Percentiles rank a stretch among this genome's conserved stretches.
Evolutionary conservation across 345 rosid genomes (phyloP).

Genomic region (Syzygium grande): DNA sequence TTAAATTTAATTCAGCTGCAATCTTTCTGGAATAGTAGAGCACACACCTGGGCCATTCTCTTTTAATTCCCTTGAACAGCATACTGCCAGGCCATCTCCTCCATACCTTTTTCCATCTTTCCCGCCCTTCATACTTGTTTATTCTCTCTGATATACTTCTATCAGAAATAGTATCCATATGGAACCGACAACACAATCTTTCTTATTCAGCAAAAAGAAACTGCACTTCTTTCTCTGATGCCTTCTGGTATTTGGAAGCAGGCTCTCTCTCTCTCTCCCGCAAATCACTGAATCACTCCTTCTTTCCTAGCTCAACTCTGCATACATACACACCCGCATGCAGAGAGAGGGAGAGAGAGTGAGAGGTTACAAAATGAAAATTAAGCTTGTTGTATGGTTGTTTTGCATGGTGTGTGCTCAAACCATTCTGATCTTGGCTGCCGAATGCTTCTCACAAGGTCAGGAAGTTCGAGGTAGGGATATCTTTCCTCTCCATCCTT

Average conservation of each 20-base stretch:
- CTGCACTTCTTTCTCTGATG: background rate
- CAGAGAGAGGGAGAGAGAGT: background rate
- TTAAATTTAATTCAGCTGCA: background rate
- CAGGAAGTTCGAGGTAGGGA: slow-evolving; percentile 10
- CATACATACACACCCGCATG: background rate
- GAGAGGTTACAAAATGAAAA: background rate
- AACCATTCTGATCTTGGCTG: background rate
- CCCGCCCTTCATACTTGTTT: background rate
- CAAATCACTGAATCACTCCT: background rate
- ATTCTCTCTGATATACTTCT: background rate
- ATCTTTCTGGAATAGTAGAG: background rate
- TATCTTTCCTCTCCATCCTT: background rate
- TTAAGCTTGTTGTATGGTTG: slow-evolving; percentile 7
- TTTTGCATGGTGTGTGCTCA: slow-evolving; percentile 8
- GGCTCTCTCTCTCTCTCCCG: background rate
- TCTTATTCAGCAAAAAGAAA: background rate
- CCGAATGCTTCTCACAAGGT: slow-evolving; percentile 2
- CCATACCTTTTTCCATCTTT: background rate
- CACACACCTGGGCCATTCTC: background rate
- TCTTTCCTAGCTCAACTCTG: background rate
- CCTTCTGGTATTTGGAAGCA: background rate
- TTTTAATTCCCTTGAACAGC: background rate
- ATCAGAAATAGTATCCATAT: background rate
- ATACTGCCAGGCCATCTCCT: background rate
- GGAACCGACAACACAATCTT: background rate